phyloP scores from a whole-genome alignment of 768 basidiomycete genomes.

The Russula virescens region DNA sequence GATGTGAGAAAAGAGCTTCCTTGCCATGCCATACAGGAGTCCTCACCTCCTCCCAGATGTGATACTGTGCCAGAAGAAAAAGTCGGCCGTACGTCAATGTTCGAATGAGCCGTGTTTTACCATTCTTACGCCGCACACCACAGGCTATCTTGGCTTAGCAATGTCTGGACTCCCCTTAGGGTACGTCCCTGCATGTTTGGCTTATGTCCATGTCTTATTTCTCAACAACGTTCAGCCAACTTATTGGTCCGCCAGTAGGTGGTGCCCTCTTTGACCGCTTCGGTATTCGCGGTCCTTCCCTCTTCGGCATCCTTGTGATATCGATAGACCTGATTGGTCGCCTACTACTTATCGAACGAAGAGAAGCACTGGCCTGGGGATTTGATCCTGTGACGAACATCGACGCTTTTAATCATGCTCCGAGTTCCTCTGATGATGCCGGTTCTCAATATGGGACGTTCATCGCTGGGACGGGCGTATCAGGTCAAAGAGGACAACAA shows the following conservation, averaged over 20 bases:
- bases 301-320: constrained; percentile 34
- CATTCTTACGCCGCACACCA: background rate
- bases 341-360: constrained; percentile 35
- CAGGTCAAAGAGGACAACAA: background rate
- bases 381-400: constrained; percentile 24
- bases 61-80: constrained; percentile 34
- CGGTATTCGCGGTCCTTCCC: constrained; percentile 37
- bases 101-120: background rate
- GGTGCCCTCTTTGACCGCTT: constrained; percentile 35
- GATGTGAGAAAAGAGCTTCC: constrained; percentile 29
- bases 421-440: background rate
- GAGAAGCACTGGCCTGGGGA: constrained; percentile 32
- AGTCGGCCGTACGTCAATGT: constrained; percentile 32
- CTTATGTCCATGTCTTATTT: background rate
- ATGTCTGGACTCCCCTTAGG: constrained; percentile 38
- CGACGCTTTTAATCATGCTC: background rate
- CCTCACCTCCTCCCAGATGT: constrained; percentile 27
- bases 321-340: constrained; percentile 34
- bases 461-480: background rate
- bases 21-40: background rate
- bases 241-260: constrained; percentile 36
- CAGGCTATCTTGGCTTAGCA: constrained; percentile 38
- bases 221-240: constrained; percentile 25
- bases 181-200: constrained; percentile 21
- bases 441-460: constrained; percentile 1